A percentile compares a stretch with the other conserved stretches of the same genome.
phyloP scores from a whole-genome alignment of 345 rosid genomes.

The Melaleuca quinquenervia region DNA sequence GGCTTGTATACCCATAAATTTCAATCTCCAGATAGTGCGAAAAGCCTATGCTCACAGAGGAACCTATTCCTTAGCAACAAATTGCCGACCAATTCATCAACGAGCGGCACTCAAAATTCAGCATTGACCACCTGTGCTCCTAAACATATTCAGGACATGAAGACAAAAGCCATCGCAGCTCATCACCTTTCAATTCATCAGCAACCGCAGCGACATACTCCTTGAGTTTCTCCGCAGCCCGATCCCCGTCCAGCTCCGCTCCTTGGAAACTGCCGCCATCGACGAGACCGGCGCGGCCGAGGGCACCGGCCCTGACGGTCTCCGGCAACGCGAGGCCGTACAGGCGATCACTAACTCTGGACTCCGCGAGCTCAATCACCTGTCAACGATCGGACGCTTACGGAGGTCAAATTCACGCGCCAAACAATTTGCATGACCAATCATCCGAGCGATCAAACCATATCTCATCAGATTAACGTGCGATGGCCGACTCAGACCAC shows the following conservation, averaged over 20 bases:
- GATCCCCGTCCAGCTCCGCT: conserved; percentile 17
- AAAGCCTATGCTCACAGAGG: not conserved
- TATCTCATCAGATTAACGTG: not conserved
- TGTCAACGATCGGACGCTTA: not conserved
- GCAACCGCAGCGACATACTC: conserved; percentile 49
- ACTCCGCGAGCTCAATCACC: conserved; percentile 44
- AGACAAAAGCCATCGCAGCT: not conserved
- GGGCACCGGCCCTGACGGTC: conserved; percentile 36
- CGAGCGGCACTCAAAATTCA: not conserved
- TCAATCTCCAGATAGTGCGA: not conserved
- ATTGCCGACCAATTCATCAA: not conserved
- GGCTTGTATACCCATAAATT: not conserved
- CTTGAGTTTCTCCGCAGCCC: conserved; percentile 25
- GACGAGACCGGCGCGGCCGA: conserved; percentile 20
- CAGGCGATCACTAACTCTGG: conserved; percentile 39
- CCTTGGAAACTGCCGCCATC: conserved; percentile 27
- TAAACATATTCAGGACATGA: not conserved
- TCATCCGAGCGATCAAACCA: not conserved
- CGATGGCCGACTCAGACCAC: not conserved
- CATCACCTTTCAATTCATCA: conserved; percentile 51
- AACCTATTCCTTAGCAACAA: not conserved
- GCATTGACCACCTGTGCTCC: not conserved
- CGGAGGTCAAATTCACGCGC: not conserved
- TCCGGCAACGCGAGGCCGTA: conserved; percentile 54
- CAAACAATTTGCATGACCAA: not conserved